Percentiles rank a stretch among this genome's conserved stretches.
Conservation (phyloP, 2,329 filamentous ascomycete genomes). For the Macrophomina tecta region DNA sequence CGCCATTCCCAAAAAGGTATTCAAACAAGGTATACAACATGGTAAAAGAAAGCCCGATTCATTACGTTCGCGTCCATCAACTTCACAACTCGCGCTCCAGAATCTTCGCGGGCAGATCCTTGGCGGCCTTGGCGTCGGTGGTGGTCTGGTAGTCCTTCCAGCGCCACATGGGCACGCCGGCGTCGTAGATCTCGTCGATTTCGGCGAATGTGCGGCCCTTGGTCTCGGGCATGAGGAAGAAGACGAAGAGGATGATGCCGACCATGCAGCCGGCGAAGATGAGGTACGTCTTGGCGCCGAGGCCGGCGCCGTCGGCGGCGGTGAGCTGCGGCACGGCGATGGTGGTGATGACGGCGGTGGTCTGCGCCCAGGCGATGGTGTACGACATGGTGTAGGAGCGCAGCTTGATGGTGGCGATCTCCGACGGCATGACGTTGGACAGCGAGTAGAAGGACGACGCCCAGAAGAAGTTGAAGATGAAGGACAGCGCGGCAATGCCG, state of each 20-base stretch:
- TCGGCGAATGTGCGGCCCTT: slow-evolving; percentile 53
- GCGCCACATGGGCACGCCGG: slow-evolving; percentile 15
- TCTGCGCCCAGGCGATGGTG: slow-evolving; percentile 24
- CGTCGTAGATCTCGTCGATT: slow-evolving; percentile 54
- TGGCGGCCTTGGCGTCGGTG: slow-evolving; percentile 15
- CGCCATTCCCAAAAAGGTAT: too few species aligned
- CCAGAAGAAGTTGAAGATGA: slow-evolving; percentile 27
- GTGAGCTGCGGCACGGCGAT: slow-evolving; percentile 15
- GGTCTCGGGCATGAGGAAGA: slow-evolving; percentile 51
- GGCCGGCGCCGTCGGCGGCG: slow-evolving; percentile 1
- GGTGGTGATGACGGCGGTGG: slow-evolving; percentile 23
- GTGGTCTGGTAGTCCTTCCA: slow-evolving; percentile 5
- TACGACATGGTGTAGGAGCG: slow-evolving; percentile 20
- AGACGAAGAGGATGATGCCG: slow-evolving; percentile 52
- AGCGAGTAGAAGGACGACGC: slow-evolving; percentile 19
- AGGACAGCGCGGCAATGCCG: slow-evolving; percentile 10
- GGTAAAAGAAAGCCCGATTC: neutral
- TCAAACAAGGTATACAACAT: neutral
- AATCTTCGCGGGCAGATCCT: neutral
- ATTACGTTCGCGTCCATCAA: neutral
- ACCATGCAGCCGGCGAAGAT: slow-evolving; percentile 57
- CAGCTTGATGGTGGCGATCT: slow-evolving; percentile 24
- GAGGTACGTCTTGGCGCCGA: slow-evolving; percentile 38
- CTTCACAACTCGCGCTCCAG: slow-evolving; percentile 21
- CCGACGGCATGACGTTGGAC: slow-evolving; percentile 20